These are phyloP conservation scores for Apiospora kogelbergensis DNA, from an alignment of 2,329 filamentous ascomycete genomes.

Conservation along the genomic window DNA sequence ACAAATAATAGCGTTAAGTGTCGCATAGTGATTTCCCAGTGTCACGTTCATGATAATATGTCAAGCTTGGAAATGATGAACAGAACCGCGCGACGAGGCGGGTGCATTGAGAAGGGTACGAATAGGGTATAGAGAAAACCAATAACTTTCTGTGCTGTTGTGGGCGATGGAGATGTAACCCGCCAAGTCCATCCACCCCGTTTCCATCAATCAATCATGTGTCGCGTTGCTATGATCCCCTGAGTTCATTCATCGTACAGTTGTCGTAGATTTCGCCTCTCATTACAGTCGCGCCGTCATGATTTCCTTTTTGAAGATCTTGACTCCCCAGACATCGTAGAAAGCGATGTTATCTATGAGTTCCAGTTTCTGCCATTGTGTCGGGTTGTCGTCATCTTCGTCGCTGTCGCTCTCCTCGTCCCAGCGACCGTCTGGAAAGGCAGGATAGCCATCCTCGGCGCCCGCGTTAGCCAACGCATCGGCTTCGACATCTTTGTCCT, in stretches of 20 bases:
- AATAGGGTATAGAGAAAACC: not conserved
- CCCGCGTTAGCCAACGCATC: not conserved
- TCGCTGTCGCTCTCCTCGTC: constrained; percentile 35
- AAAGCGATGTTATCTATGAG: constrained; percentile 40
- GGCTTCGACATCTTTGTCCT: constrained; percentile 28
- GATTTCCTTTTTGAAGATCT: constrained; percentile 60
- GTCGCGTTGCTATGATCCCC: not conserved
- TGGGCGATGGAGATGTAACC: not conserved
- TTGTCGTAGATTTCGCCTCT: not conserved
- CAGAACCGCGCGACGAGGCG: not conserved
- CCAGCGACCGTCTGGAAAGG: constrained; percentile 26
- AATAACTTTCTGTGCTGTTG: not conserved
- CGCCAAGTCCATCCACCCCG: not conserved
- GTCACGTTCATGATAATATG: not conserved
- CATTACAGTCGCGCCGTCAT: constrained; percentile 40
- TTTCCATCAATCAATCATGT: not conserved
- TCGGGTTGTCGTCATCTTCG: constrained; percentile 30
- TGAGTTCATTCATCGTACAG: not conserved
- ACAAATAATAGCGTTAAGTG: no score
- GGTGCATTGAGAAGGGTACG: not conserved
- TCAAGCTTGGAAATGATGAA: not conserved
- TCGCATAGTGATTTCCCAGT: not conserved
- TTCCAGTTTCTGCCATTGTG: constrained; percentile 33
- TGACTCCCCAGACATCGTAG: constrained; percentile 47
- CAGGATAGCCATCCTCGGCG: constrained; percentile 29